Evolutionary conservation across 371 early-diverging fungal genomes (phyloP), one percentile per base, ranked within the genome.

Genomic region (Dichotomocladium elegans): DNA sequence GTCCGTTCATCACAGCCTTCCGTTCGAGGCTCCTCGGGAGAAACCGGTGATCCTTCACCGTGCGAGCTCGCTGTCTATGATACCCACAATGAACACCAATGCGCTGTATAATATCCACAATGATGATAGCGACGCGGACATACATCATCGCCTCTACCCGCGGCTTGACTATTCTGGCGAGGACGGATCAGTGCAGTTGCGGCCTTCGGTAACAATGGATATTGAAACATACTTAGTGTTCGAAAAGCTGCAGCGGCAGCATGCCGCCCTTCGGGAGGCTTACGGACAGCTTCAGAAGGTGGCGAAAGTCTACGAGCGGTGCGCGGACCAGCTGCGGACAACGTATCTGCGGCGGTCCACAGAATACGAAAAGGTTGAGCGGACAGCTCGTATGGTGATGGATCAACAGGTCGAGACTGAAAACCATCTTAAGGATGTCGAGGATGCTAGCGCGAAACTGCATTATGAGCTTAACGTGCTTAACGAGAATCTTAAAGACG

Each of bases 381-480:
- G 49, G 7, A 57, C 54, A 2, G 59, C 65, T 0, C 22, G 53
- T 9, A 33, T 19, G 3, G 67, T 64, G 19, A 61, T 70, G 51
- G 66, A 68, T 3, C 68, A 72, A 26, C 73, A 75, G 37, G 31
- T 47, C 1, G 52, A 55, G 14, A 63, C 64, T 9, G 76, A 75
- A 17, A 34, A 40, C 22, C 44, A 58, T 19, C 33, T 77, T 8
- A 72, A 70, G 29, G 60, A 64, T 2, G 61, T 67, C 25, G 77
- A 77, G 47, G 71, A 72, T 22, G 55, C 60, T 15, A 67, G 69
- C 17, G 73, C 73, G 6, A 77, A 77, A 40, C 51, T 72, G 2
- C 71, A 70, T 33, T 77, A 77, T 42, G 77, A 77, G 40, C 50
- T 77, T 4, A 68, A 66, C 24, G 73, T 70, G 10, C 40, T 77